These are phyloP conservation scores for Teratosphaeria viscida DNA, from an alignment of 2,329 filamentous ascomycete genomes.

Conservation along the genomic window DNA sequence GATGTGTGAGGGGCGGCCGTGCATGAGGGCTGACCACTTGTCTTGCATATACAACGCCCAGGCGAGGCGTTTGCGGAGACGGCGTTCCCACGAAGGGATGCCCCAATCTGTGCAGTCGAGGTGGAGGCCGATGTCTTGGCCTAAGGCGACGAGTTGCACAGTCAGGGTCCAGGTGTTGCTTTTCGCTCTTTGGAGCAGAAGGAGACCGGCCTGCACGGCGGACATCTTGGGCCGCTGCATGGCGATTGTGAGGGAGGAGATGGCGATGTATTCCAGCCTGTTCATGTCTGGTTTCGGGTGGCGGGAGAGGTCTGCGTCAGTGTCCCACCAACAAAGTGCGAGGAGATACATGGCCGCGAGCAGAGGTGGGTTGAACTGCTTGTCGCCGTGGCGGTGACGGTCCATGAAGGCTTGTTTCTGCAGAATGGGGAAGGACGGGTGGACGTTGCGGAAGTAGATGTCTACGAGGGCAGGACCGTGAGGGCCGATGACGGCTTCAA, in stretches of 20 bases:
- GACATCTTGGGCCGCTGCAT: constrained; percentile 75
- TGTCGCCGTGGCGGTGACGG: constrained; percentile 62
- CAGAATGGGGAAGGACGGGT: constrained; percentile 72
- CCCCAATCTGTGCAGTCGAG: constrained; percentile 81
- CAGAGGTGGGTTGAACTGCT: constrained; percentile 64
- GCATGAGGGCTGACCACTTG: constrained; percentile 78
- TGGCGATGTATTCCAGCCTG: constrained; percentile 62
- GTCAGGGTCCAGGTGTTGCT: constrained; percentile 77
- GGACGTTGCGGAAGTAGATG: constrained; percentile 70
- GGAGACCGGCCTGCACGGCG: constrained; percentile 64
- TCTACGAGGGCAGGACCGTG: constrained; percentile 69
- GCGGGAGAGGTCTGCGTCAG: constrained; percentile 55
- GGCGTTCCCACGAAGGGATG: constrained; percentile 79
- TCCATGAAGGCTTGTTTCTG: constrained; percentile 73
- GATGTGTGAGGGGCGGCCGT: constrained; percentile 74
- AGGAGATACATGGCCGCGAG: constrained; percentile 75
- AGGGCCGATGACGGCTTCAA: constrained; percentile 66
- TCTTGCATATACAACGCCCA: constrained; percentile 95
- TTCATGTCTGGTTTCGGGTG: constrained; percentile 60
- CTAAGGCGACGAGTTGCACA: constrained; percentile 75
- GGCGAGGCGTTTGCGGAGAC: constrained; percentile 70
- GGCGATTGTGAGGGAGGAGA: constrained; percentile 61
- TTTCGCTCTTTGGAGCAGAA: constrained; percentile 65
- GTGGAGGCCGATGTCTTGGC: constrained; percentile 79
- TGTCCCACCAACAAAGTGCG: constrained; percentile 79